Conservation (phyloP, 768 basidiomycete genomes). For the Pisolithus microcarpus region DNA sequence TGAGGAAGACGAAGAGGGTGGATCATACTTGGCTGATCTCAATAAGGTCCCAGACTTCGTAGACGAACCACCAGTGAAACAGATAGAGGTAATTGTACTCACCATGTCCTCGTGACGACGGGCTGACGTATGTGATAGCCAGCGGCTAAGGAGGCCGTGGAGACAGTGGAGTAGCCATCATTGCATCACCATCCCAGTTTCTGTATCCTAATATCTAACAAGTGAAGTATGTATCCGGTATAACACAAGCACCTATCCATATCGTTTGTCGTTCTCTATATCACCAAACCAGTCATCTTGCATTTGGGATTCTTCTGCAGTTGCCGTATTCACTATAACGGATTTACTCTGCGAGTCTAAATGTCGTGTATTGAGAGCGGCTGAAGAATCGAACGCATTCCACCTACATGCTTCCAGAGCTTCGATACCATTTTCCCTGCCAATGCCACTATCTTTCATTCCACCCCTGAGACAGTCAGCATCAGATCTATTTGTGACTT, state of each 20-base stretch:
- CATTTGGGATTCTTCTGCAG: conserved; percentile 46
- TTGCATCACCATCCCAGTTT: neutral
- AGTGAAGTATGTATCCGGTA: conserved; percentile 4
- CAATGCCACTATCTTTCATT: conserved; percentile 86
- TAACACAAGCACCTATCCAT: conserved; percentile 43
- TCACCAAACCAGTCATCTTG: conserved; percentile 79
- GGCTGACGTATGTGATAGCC: conserved; percentile 26
- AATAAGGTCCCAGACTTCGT: conserved; percentile 89
- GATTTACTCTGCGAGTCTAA: conserved; percentile 84
- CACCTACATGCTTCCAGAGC: conserved; percentile 69
- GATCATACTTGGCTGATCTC: conserved; percentile 82
- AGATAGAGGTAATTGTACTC: conserved; percentile 43
- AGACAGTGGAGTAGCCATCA: conserved; percentile 34
- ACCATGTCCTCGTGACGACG: neutral
- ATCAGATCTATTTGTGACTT: neutral
- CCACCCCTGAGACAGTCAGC: conserved; percentile 58
- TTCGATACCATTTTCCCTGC: conserved; percentile 80
- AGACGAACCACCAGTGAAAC: conserved; percentile 77
- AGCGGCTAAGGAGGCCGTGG: conserved; percentile 48
- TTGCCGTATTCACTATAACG: conserved; percentile 66
- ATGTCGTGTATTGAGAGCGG: conserved; percentile 5
- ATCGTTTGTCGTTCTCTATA: conserved; percentile 43
- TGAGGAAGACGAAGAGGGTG: conserved; percentile 85
- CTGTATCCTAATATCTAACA: neutral
- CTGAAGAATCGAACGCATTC: neutral